Evolutionary conservation across 2,329 filamentous ascomycete genomes (phyloP), one percentile per base, ranked within the genome.

Genomic region (Aureobasidium sp.): DNA sequence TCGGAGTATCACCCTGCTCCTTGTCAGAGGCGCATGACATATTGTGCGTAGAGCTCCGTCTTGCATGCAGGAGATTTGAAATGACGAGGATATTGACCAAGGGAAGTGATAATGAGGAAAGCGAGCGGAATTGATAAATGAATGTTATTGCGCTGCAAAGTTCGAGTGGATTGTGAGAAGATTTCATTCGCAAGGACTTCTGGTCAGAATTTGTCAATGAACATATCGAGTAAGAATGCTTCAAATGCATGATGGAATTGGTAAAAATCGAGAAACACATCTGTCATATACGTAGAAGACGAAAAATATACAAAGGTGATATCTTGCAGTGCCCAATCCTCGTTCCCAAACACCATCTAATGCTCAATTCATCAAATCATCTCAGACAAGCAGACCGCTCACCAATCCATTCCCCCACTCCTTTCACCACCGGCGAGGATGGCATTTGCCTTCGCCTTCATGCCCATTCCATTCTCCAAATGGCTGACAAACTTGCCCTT

Each of bases 401-500:
- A 78, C 78, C 78, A 80, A 62, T 80, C 78, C 68, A 80, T 67
- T 0, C 76, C 75, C 5, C 70, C 73, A 14, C 73, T 76, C 31
- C 49, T 44, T 68, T 79, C 78, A 0, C 76, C 77, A 44, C 78
- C 78, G 45, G 76, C 76, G 42, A 79, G 68, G 62, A 80, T 79
- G 64, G 70, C 70, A 24, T 69, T 69, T 24, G 77, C 77, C 67
- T 76, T 78, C 3, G 65, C 74, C 61, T 74, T 71, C 66, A 76
- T 75, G 1, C 78, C 78, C 52, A 77, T 54, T 1, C 77, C 78
- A 37, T 72, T 70, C 31, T 74, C 70, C 39, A 81, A 66, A 68
- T 81, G 77, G 61, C 76, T 78, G 3, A 76, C 75, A 49, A 72
- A 68, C 48, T 74, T 67, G 0, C 74, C 75, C 71, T 83, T 84